Evolutionary conservation across 352 stramenopile species (phyloP).

Genomic region (Phytophthora meadii): DNA sequence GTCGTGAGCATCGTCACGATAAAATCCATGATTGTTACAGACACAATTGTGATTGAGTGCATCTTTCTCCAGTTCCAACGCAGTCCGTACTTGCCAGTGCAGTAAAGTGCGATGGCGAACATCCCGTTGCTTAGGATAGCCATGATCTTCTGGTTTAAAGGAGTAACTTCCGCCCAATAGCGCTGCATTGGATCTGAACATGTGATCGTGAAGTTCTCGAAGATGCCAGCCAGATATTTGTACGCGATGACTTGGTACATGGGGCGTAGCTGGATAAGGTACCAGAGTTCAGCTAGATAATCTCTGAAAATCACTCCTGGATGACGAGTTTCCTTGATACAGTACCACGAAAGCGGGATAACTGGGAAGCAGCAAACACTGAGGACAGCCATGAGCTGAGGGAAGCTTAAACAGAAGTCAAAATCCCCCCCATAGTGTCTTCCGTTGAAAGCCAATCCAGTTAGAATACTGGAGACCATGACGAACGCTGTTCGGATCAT

Average conservation of each 20-base stretch:
- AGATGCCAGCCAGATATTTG: slow-evolving; percentile 42
- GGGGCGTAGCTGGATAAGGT: slow-evolving; percentile 34
- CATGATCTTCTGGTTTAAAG: slow-evolving; percentile 43
- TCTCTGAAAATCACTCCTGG: slow-evolving; percentile 35
- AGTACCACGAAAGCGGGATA: slow-evolving; percentile 54
- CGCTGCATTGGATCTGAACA: slow-evolving; percentile 29
- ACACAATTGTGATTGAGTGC: slow-evolving; percentile 27
- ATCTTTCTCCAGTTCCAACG: slow-evolving; percentile 47
- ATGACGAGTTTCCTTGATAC: slow-evolving; percentile 51
- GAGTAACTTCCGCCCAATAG: slow-evolving; percentile 35
- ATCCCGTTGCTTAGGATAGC: slow-evolving; percentile 39
- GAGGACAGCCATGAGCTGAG: slow-evolving; percentile 47
- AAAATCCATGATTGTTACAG: slow-evolving; percentile 38
- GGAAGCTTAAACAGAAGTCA: slow-evolving; percentile 51
- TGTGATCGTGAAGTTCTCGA: slow-evolving; percentile 42
- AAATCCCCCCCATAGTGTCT: slow-evolving; percentile 54
- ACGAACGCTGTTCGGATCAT: slow-evolving; percentile 47
- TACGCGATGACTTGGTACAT: slow-evolving; percentile 55
- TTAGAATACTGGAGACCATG: slow-evolving; percentile 41
- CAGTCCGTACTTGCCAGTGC: slow-evolving; percentile 39
- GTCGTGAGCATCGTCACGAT: slow-evolving; percentile 38
- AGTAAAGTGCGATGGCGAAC: slow-evolving; percentile 38
- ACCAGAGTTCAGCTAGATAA: slow-evolving; percentile 49
- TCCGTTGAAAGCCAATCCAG: slow-evolving; percentile 54
- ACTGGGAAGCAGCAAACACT: slow-evolving; percentile 42